phyloP scores from a whole-genome alignment of 805 yeast species.

The Hanseniaspora vineae region DNA sequence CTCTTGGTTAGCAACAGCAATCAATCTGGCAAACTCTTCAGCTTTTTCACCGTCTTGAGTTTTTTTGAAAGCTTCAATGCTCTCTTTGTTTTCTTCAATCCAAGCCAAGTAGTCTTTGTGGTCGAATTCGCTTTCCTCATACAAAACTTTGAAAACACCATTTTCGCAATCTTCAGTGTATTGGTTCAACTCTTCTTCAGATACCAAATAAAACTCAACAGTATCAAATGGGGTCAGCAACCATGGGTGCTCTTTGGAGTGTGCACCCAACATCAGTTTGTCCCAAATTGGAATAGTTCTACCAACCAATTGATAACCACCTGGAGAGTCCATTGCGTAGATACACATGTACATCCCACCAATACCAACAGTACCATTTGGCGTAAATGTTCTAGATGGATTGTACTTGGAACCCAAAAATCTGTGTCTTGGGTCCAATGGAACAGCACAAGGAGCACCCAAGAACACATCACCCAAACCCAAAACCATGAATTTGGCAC shows the following conservation, averaged over 20 bases:
- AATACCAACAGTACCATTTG: constrained; percentile 93
- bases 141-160: constrained; percentile 67
- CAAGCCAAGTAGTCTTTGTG: constrained; percentile 67
- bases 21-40: constrained; percentile 74
- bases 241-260: constrained; percentile 67
- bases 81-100: constrained; percentile 58
- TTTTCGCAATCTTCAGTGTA: constrained; percentile 62
- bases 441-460: constrained; percentile 98
- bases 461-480: constrained; percentile 96
- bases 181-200: constrained; percentile 67
- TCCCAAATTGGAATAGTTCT: constrained; percentile 98
- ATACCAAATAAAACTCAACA: constrained; percentile 85
- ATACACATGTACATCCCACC: constrained; percentile 99
- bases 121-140: constrained; percentile 69
- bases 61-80: constrained; percentile 56
- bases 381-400: constrained; percentile 92
- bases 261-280: constrained; percentile 65
- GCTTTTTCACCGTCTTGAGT: constrained; percentile 69
- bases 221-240: constrained; percentile 85
- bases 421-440: constrained; percentile 92
- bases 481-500: constrained; percentile 81
- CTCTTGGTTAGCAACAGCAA: constrained; percentile 70
- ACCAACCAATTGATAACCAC: constrained; percentile 95
- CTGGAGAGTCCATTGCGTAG: constrained; percentile 96
- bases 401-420: constrained; percentile 87